These are phyloP conservation scores for Epichloe hybrida DNA, from an alignment of 2,329 filamentous ascomycete species.

Conservation along the genomic window DNA sequence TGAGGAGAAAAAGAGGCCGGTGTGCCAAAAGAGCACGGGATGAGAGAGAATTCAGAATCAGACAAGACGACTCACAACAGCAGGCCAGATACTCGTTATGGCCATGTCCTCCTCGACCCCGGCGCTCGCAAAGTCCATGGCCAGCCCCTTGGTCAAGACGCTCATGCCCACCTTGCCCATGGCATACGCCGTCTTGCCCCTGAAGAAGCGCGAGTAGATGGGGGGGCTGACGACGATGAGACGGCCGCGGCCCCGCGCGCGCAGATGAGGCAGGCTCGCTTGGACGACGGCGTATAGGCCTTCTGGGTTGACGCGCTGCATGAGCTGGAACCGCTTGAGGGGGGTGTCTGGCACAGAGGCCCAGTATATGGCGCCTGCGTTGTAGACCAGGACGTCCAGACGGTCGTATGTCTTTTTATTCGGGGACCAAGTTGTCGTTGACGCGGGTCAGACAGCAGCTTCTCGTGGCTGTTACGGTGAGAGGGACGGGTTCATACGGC, in stretches of 20 bases:
- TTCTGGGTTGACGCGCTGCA: slow-evolving; percentile 63
- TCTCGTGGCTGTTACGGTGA: neutral
- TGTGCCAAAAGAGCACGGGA: neutral
- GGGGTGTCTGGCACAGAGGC: slow-evolving; percentile 59
- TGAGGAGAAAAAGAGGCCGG: too few relatives aligned
- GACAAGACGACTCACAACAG: slow-evolving; percentile 37
- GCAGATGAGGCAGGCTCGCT: slow-evolving; percentile 52
- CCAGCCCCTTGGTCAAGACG: slow-evolving; percentile 66
- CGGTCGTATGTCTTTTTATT: slow-evolving; percentile 37
- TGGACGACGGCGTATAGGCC: slow-evolving; percentile 64
- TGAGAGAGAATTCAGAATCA: neutral
- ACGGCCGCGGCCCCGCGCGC: slow-evolving; percentile 34
- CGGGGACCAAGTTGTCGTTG: too few relatives aligned
- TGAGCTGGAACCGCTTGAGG: slow-evolving; percentile 61
- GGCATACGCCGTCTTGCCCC: slow-evolving; percentile 76
- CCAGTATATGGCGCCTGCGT: slow-evolving; percentile 80
- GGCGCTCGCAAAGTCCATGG: slow-evolving; percentile 55
- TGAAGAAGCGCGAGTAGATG: slow-evolving; percentile 74
- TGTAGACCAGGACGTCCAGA: slow-evolving; percentile 68
- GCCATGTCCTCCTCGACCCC: slow-evolving; percentile 54
- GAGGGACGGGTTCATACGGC: slow-evolving; percentile 6
- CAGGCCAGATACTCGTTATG: slow-evolving; percentile 73
- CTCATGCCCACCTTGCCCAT: slow-evolving; percentile 70
- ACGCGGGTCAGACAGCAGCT: too few relatives aligned
- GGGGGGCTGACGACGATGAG: slow-evolving; percentile 72